Percentiles rank a stretch among this genome's conserved stretches.
Conservation (phyloP, 768 basidiomycete species). For the Lactarius vividus region DNA sequence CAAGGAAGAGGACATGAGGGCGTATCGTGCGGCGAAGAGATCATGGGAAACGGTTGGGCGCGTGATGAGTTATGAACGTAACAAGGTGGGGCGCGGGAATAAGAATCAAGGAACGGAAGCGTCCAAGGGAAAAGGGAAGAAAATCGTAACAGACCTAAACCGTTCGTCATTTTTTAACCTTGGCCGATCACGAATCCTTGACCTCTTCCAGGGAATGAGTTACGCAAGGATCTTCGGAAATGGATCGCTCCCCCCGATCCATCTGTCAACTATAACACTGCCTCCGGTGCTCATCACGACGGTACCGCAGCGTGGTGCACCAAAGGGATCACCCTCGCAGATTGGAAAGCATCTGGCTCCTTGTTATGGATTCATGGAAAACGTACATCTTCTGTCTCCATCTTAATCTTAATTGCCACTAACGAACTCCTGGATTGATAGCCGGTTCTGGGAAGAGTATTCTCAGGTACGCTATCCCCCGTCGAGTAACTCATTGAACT, state of each 20-base stretch:
- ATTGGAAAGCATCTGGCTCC: not conserved
- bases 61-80: too few species aligned
- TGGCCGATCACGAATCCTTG: not conserved
- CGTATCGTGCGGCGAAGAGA: too few species aligned
- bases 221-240: not conserved
- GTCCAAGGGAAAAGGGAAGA: too few species aligned
- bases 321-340: not conserved
- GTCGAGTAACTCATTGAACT: not conserved
- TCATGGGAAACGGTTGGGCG: too few species aligned
- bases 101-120: too few species aligned
- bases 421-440: not conserved
- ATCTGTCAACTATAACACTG: not conserved
- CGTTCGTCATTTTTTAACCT: not conserved
- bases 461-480: not conserved
- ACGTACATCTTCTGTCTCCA: not conserved
- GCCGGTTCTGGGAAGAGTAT: not conserved
- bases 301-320: not conserved
- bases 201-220: not conserved
- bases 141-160: too few species aligned
- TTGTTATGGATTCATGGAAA: not conserved
- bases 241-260: not conserved
- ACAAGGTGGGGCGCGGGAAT: too few species aligned
- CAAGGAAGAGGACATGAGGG: too few species aligned
- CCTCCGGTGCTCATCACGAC: not conserved
- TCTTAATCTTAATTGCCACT: not conserved